Base-by-base conservation (phyloP, 2,329 filamentous ascomycete genomes). In the Scedosporium boydii region DNA sequence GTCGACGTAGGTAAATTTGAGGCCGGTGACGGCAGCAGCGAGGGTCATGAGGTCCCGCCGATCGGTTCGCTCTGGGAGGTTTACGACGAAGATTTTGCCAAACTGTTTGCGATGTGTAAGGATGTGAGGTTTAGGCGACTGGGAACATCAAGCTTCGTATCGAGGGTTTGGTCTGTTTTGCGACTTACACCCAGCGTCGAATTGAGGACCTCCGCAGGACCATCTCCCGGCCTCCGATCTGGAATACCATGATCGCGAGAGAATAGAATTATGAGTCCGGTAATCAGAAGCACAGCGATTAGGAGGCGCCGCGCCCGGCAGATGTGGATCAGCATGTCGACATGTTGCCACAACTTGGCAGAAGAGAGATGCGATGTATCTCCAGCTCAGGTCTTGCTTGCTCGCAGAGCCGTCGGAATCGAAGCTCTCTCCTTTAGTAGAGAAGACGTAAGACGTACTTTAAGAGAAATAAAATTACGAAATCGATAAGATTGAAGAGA, bases 81-180 rank as follows among this genome's bases (percentile, higher is more conserved):
- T 82, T 56, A 85, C 75, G 26, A 81, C 79, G 64, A 83, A 76
- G 16, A 84, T 78, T 60, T 80, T 75, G 41, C 80, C 72, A 65
- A 84, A 84, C 81, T 83, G 44, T 10, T 51, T 12, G 18, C 29
- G 38, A 58, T n/a, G 27, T 16, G 27, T 41, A 34, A 41, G 12
- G 48, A 38, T 12, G n/a, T 21, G 41, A 3, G 44, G 7, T 18
- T 18, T 3, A 6, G 7, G 59, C 7, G 23, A 27, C 12, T 4
- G 10, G 34, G 34, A 38, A 38, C n/a, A n/a, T 12, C 10, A 29
- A 51, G 18, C 21, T 23, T 14, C 41, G 16, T 10, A 3, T 29
- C 41, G 6, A n/a, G n/a, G 18, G 1, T 9, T 9, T 5, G 9
- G 2, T 3, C 7, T 3, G 29, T 34, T 6, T 41, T 6, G 41